phyloP scores from a whole-genome alignment of 2,329 filamentous ascomycete species.

The Fusarium udum region DNA sequence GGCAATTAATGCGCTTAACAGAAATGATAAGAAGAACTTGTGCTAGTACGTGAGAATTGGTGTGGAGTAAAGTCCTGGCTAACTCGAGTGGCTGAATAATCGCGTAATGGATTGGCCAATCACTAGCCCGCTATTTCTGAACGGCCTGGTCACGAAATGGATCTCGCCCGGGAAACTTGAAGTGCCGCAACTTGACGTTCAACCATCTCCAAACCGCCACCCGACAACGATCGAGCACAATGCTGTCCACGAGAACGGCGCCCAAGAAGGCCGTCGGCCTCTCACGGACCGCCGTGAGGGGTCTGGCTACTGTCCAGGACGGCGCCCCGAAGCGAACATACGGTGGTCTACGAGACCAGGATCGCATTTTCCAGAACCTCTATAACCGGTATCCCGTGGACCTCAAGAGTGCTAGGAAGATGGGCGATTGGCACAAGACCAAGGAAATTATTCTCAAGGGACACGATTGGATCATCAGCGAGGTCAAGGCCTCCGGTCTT shows the following conservation, averaged over 20 bases:
- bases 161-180: conserved; percentile 49
- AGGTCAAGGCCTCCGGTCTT: conserved; percentile 96
- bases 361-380: conserved; percentile 98
- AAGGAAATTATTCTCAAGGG: conserved; percentile 98
- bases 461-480: conserved; percentile 98
- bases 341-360: conserved; percentile 92
- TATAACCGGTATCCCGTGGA: conserved; percentile 93
- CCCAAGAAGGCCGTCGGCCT: conserved; percentile 51
- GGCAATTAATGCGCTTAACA: conserved; percentile 26
- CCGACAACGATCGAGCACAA: conserved; percentile 50
- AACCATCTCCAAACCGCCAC: conserved; percentile 45
- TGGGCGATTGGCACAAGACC: conserved; percentile 99
- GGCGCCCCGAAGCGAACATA: conserved; percentile 75
- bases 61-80: conserved; percentile 40
- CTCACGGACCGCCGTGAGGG: conserved; percentile 64
- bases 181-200: conserved; percentile 50
- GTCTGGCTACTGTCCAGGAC: conserved; percentile 85
- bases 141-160: conserved; percentile 42
- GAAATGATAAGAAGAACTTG: conserved; percentile 33
- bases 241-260: conserved; percentile 58
- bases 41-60: accelerated
- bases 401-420: conserved; percentile 93
- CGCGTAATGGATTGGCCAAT: conserved; percentile 53
- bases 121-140: conserved; percentile 51
- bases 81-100: conserved; percentile 46